A percentile compares a stretch with the other conserved stretches of the same genome.
These are phyloP conservation scores for Schoenoplectus triqueter DNA, from an alignment of 202 grass and related monocot species.

Conservation along the genomic window DNA sequence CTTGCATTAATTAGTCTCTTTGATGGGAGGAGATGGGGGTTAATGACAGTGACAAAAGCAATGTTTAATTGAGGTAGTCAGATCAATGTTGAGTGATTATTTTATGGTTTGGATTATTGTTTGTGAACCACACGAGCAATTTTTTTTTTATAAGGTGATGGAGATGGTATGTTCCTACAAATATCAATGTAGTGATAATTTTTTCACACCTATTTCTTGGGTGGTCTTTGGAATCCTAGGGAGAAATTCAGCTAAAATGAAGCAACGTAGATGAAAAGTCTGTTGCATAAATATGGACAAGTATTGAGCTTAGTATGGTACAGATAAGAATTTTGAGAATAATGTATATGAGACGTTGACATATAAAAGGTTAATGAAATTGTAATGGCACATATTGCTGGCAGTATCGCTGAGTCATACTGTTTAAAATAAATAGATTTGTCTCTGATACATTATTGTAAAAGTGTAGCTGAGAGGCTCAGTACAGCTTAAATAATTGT, in stretches of 20 bases:
- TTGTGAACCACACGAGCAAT: no score
- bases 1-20: no score
- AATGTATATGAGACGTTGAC: background rate
- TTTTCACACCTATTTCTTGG: background rate
- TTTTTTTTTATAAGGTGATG: no score
- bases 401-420: background rate
- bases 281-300: background rate
- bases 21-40: no score
- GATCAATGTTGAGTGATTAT: background rate
- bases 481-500: conserved; percentile 17
- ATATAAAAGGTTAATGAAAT: background rate
- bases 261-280: background rate
- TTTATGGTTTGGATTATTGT: no score
- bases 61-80: background rate
- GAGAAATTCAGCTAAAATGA: background rate
- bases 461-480: background rate
- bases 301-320: background rate
- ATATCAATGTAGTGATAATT: no score
- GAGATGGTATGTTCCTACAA: no score
- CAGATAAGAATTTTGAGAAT: background rate
- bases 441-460: background rate
- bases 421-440: background rate
- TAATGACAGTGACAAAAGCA: no score
- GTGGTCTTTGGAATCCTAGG: background rate
- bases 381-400: background rate